A percentile compares a stretch with the other conserved stretches of the same genome.
These are phyloP conservation scores for California macrophylla DNA, from an alignment of 441 rosid species.

Conservation along the genomic window DNA sequence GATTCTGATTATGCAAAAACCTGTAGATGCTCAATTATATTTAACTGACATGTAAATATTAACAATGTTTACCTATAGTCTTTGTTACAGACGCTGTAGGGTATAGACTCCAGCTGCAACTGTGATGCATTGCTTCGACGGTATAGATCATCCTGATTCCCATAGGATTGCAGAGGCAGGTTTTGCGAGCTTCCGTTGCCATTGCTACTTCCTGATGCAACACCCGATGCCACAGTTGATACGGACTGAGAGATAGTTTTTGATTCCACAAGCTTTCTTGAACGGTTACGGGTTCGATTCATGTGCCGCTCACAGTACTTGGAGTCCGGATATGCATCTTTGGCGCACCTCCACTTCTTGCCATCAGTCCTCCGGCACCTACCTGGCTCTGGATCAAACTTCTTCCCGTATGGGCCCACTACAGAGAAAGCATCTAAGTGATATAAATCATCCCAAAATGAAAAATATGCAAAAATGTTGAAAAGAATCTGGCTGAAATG, in stretches of 20 bases:
- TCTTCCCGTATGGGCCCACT: slow-evolving; percentile 24
- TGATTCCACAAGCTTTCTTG: slow-evolving; percentile 98
- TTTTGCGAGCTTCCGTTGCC: slow-evolving; percentile 20
- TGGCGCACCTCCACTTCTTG: slow-evolving; percentile 98
- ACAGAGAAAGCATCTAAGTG: background rate
- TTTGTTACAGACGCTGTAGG: slow-evolving; percentile 18
- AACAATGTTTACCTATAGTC: slow-evolving; percentile 24
- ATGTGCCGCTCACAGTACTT: slow-evolving; percentile 97
- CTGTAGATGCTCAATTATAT: background rate
- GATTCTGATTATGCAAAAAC: background rate
- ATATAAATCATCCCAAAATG: background rate
- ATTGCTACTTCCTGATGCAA: slow-evolving; percentile 22
- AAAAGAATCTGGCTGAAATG: background rate
- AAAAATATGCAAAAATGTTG: background rate
- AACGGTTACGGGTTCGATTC: slow-evolving; percentile 97
- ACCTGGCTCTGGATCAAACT: slow-evolving; percentile 85
- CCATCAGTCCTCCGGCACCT: slow-evolving; percentile 96
- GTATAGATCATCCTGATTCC: slow-evolving; percentile 15
- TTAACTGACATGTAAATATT: background rate
- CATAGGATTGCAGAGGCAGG: slow-evolving; percentile 15
- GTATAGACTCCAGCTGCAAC: slow-evolving; percentile 22
- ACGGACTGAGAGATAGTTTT: slow-evolving; percentile 25
- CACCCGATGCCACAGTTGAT: slow-evolving; percentile 16
- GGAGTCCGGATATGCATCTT: slow-evolving; percentile 88
- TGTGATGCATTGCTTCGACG: slow-evolving; percentile 20